Evolutionary conservation across 164 flowering plant species (phyloP), one percentile per base, ranked within the genome.

Genomic region (Vitis labrusca): DNA sequence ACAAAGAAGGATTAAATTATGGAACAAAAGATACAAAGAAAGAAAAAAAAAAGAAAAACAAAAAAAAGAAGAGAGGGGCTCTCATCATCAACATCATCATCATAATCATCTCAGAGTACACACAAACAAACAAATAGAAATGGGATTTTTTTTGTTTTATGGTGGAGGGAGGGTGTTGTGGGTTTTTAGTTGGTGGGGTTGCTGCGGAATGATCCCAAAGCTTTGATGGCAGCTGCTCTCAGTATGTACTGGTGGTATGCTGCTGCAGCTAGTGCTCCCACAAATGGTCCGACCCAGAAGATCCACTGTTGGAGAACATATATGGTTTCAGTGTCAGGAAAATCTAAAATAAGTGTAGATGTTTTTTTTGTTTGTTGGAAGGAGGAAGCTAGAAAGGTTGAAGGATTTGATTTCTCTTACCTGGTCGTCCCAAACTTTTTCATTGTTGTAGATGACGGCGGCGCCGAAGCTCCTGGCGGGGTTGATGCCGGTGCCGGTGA

Each of bases 251-350:
- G 93, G 69, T 90, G 95, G 71, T 87, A 90, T 0, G 87, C 89
- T 15, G 95, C 91, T 57, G 95, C 95, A 23, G 84, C 87, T 9
- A 82, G 77, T 19, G 91, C 92, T 73, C 95, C 92, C 7, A 86
- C 73, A 27, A 88, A 86, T 1, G 94, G 94, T 50, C 94, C 94
- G 59, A 88, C 94, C 95, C 95, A 90, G 85, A 90, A 90, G 32
- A 90, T 83, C 95, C 95, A 90, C 92, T 90, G 84, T 57, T 11
- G 63, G 62, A 47, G 2, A 50, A 59, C 13, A 65, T 9, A 57
- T 23, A 54, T 0, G 3, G 52, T 13, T 44, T 44, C 5, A 6
- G 5, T 6, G 44, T 37, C 50, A 60, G 37, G 11, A 51, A 10
- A 29, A 13, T 5, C 13, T 8, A 50, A 50, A 27, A 1, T 15